A percentile compares a stretch with the other conserved stretches of the same genome.
Evolutionary conservation across 2,329 filamentous ascomycete genomes (phyloP).

Genomic region (Scytalidium lignicola): DNA sequence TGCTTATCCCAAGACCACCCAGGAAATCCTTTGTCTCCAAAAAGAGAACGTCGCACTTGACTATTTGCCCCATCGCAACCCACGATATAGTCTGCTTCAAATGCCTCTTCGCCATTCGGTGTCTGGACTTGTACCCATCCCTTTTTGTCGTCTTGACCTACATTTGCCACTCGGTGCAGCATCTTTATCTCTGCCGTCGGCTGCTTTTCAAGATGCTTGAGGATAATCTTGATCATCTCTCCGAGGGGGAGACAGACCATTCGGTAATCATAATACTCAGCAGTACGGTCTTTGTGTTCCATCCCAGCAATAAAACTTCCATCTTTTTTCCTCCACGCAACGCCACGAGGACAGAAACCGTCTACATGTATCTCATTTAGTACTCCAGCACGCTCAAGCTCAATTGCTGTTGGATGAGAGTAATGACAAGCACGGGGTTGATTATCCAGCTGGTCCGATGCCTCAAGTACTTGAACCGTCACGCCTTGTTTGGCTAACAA

Average conservation of each 20-base stretch:
- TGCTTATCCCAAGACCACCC: slow-evolving; percentile 55
- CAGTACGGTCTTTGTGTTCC: slow-evolving; percentile 16
- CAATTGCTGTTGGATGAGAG: slow-evolving; percentile 49
- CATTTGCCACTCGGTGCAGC: slow-evolving; percentile 40
- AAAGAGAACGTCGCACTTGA: slow-evolving; percentile 41
- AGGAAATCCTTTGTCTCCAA: slow-evolving; percentile 46
- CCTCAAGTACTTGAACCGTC: slow-evolving; percentile 49
- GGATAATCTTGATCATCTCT: slow-evolving; percentile 34
- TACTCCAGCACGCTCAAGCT: slow-evolving; percentile 52
- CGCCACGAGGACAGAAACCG: slow-evolving; percentile 34
- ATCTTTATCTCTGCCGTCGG: slow-evolving; percentile 35
- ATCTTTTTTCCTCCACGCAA: slow-evolving; percentile 39
- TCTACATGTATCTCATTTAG: slow-evolving; percentile 40
- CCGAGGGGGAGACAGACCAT: slow-evolving; percentile 39
- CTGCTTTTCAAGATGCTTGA: slow-evolving; percentile 30
- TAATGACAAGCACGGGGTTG: slow-evolving; percentile 60
- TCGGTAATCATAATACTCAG: slow-evolving; percentile 26
- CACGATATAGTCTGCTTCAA: slow-evolving; percentile 48
- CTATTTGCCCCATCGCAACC: slow-evolving; percentile 52
- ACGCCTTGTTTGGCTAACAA: slow-evolving; percentile 48
- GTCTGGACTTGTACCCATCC: slow-evolving; percentile 43
- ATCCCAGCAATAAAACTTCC: slow-evolving; percentile 28
- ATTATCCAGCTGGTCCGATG: slow-evolving; percentile 46
- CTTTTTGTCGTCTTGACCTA: slow-evolving; percentile 40
- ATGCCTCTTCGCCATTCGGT: slow-evolving; percentile 28